Percentiles rank a stretch among this genome's conserved stretches.
phyloP scores from a whole-genome alignment of 495 filamentous ascomycete species.

The Parachaetomium inaequale region DNA sequence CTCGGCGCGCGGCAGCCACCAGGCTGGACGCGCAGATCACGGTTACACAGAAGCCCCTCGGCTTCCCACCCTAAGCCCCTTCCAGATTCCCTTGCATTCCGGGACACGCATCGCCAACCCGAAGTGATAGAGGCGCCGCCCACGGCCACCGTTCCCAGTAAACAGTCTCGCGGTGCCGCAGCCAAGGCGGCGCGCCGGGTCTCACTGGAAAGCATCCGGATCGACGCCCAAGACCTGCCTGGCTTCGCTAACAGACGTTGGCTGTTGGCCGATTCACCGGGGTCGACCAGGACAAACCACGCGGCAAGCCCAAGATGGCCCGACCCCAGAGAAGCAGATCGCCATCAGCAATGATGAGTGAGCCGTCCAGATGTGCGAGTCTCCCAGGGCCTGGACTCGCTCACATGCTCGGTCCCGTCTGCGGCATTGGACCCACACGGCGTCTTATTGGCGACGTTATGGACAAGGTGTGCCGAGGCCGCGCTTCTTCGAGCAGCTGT shows the following conservation, averaged over 20 bases:
- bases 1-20: neutral
- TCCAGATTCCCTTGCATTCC: neutral
- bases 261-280: neutral
- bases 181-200: neutral
- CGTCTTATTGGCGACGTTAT: conserved; percentile 5
- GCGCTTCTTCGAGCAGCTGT: neutral
- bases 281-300: neutral
- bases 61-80: conserved; percentile 6
- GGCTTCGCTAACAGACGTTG: neutral
- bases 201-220: neutral
- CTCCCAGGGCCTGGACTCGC: neutral
- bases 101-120: neutral
- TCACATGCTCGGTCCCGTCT: neutral
- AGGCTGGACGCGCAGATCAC: neutral
- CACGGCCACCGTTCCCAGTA: neutral
- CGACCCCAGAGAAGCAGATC: neutral
- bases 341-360: neutral
- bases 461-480: neutral
- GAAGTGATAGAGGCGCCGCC: neutral
- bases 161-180: neutral
- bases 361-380: neutral
- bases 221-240: neutral
- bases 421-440: conserved; percentile 2
- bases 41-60: neutral
- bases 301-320: neutral